Evolutionary conservation across 2,329 filamentous ascomycete genomes (phyloP), one percentile per base, ranked within the genome.

Genomic region (Leptographium lundbergii): DNA sequence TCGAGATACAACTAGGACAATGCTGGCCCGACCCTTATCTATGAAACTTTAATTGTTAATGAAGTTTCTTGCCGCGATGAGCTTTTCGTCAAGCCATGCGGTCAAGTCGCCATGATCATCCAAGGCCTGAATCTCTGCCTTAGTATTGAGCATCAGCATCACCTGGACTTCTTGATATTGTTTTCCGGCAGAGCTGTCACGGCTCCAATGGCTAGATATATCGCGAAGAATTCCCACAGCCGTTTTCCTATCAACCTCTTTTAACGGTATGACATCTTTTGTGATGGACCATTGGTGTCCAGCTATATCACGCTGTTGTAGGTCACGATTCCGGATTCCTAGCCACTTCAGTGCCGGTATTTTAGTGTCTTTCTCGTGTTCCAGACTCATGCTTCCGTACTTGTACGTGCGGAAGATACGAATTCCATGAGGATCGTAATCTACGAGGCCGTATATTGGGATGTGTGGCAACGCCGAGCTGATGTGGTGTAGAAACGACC

Each of bases 371-470:
- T 74, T 72, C 67, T 89, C 85, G 64, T 89, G 84, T 0, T 77
- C 71, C 0, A 88, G 73, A 9, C 76, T 74, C 17, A 73, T 74
- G n/a, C 87, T 89, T 7, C 87, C 87, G 61, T 84, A 74, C 62
- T 84, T 86, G 73, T 91, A 94, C 19, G 84, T 89, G 5, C 80
- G 80, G 63, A 89, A 74, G 48, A 95, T 94, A 3, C 79, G 80
- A 32, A 92, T 70, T 0, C 89, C 89, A 62, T 92, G 82, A 0
- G 88, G 88, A 64, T 94, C 89, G 61, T 81, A 88, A 66, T 95
- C 89, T 1, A 88, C 79, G 0, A 94, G 73, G 0, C 77, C 81
- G 57, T 82, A 77, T 7, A 89, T 79, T 2, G 81, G 80, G 25
- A 87, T 69, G 0, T 70, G 67, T 0, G 80, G 79, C 24, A 72